Conservation (phyloP, 495 filamentous ascomycete genomes). For the Penicillium turbatum region DNA sequence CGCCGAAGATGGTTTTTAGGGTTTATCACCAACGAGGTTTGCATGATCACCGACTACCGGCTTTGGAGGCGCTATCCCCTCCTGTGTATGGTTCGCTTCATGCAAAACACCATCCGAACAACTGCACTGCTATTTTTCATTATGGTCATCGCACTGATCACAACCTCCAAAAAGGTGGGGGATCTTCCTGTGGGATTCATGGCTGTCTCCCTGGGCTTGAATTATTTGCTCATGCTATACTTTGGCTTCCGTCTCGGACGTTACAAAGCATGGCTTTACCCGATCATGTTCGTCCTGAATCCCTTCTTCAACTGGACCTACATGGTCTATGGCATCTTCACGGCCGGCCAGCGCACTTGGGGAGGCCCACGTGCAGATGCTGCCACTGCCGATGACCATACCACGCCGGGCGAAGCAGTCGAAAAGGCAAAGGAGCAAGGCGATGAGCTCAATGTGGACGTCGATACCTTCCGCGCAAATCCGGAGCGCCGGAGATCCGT, state of each 20-base stretch:
- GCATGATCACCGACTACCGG: slow-evolving; percentile 93
- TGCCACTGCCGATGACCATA: slow-evolving; percentile 71
- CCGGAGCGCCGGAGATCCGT: slow-evolving; percentile 46
- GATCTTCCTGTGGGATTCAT: slow-evolving; percentile 93
- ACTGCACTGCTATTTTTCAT: slow-evolving; percentile 95
- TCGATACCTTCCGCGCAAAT: slow-evolving; percentile 80
- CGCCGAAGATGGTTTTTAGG: slow-evolving; percentile 95
- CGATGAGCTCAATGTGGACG: slow-evolving; percentile 88
- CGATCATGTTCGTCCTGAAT: slow-evolving; percentile 91
- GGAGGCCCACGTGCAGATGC: slow-evolving; percentile 93
- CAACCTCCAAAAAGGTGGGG: slow-evolving; percentile 69
- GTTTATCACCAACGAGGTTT: slow-evolving; percentile 97
- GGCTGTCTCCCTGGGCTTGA: slow-evolving; percentile 88
- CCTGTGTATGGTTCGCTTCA: slow-evolving; percentile 81
- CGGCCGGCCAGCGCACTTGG: slow-evolving; percentile 94
- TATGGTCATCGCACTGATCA: slow-evolving; percentile 82
- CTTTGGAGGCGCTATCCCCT: slow-evolving; percentile 91
- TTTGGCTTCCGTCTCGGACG: slow-evolving; percentile 83
- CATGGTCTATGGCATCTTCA: slow-evolving; percentile 87
- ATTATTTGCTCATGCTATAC: slow-evolving; percentile 96
- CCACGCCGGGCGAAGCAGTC: slow-evolving; percentile 77
- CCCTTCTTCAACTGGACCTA: slow-evolving; percentile 99
- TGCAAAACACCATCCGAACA: slow-evolving; percentile 96
- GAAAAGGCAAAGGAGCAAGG: slow-evolving; percentile 73
- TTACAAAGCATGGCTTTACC: slow-evolving; percentile 92